Percentiles rank a stretch among this genome's conserved stretches.
Evolutionary conservation across 805 yeast species (phyloP).

Genomic region (Metschnikowia amazonensis): DNA sequence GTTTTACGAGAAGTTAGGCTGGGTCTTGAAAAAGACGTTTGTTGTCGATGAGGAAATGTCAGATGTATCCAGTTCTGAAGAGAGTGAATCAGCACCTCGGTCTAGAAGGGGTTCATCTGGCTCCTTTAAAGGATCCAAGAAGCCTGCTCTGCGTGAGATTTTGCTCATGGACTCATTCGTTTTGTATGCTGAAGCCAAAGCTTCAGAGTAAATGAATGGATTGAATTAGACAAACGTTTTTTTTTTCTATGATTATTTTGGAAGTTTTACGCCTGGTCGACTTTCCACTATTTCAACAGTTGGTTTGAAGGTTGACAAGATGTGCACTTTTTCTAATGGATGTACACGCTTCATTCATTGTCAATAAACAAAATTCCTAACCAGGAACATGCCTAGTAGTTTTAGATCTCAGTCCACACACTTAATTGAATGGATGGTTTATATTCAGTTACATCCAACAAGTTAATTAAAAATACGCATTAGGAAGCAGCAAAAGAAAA

Average conservation of each 20-base stretch:
- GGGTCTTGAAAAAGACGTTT: constrained; percentile 32
- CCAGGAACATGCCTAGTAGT: no score
- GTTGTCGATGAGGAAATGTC: constrained; percentile 24
- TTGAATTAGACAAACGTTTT: not conserved
- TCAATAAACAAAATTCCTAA: no score
- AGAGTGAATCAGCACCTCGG: constrained; percentile 10
- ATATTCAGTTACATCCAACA: no score
- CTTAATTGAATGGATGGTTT: no score
- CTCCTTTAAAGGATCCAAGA: constrained; percentile 3
- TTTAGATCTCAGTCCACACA: no score
- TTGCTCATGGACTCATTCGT: constrained; percentile 20
- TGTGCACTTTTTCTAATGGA: not conserved
- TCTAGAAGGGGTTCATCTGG: constrained; percentile 14
- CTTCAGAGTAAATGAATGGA: not conserved
- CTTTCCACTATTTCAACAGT: not conserved
- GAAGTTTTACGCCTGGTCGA: not conserved
- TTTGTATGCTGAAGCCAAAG: constrained; percentile 9
- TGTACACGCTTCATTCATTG: not conserved
- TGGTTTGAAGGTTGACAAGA: not conserved
- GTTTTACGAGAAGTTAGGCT: constrained; percentile 54
- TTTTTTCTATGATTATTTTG: not conserved
- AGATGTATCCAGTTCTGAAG: constrained; percentile 18
- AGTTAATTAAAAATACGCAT: no score
- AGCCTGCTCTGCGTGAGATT: constrained; percentile 8
- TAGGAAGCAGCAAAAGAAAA: no score